Conservation (phyloP, 495 filamentous ascomycete genomes). For the Amorphotheca resinae region DNA sequence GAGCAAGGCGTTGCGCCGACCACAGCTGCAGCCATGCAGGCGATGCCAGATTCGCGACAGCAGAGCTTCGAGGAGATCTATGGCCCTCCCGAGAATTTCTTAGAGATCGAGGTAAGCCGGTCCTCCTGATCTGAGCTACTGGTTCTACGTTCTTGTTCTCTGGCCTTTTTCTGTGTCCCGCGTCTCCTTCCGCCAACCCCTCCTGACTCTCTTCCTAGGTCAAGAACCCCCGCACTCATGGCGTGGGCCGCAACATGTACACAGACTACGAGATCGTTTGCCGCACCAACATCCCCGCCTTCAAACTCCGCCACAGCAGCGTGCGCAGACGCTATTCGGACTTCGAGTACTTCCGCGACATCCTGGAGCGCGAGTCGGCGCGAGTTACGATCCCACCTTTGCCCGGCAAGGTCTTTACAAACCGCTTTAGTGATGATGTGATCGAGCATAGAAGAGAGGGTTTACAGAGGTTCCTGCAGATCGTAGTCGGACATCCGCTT, state of each 20-base stretch:
- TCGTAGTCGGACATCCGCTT: conserved; percentile 91
- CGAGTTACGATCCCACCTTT: conserved; percentile 92
- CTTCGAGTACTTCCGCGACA: conserved; percentile 98
- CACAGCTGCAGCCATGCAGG: conserved; percentile 49
- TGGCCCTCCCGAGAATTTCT: conserved; percentile 94
- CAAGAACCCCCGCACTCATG: conserved; percentile 88
- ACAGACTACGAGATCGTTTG: conserved; percentile 97
- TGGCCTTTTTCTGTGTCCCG: not conserved
- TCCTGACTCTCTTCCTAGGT: conserved; percentile 43
- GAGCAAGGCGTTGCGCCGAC: conserved; percentile 9
- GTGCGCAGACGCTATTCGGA: conserved; percentile 93
- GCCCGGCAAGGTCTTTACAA: conserved; percentile 95
- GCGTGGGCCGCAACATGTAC: conserved; percentile 90
- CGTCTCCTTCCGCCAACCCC: conserved; percentile 1
- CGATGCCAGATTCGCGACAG: conserved; percentile 71
- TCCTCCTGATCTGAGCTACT: not conserved
- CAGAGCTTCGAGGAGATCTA: conserved; percentile 99
- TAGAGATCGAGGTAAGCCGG: conserved; percentile 79
- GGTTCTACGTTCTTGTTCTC: not conserved
- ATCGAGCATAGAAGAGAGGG: conserved; percentile 91
- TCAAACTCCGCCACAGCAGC: conserved; percentile 71
- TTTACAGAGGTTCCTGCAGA: conserved; percentile 90
- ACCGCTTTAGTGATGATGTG: conserved; percentile 95
- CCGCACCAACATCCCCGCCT: conserved; percentile 96
- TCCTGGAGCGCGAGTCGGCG: conserved; percentile 87